Percentiles rank a stretch among this genome's conserved stretches.
Evolutionary conservation across 2,329 filamentous ascomycete genomes (phyloP).

Genomic region (Cercospora zeina): DNA sequence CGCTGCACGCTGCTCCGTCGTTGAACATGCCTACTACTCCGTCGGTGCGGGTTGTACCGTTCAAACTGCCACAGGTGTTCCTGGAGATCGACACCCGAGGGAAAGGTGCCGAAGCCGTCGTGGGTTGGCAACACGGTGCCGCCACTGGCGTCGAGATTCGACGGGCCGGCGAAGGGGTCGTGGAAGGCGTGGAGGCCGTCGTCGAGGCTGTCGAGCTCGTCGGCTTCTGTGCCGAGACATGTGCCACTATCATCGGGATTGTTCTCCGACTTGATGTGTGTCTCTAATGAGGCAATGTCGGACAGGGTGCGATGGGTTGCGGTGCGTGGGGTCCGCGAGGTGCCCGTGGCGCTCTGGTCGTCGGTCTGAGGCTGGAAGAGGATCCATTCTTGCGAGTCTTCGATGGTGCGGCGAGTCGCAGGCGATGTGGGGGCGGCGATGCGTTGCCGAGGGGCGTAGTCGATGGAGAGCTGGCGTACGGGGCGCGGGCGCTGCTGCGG

Average conservation of each 20-base stretch:
- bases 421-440: constrained; percentile 37
- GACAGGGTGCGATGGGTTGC: constrained; percentile 66
- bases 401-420: constrained; percentile 51
- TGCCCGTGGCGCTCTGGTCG: constrained; percentile 65
- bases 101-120: constrained; percentile 87
- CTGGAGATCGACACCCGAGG: constrained; percentile 59
- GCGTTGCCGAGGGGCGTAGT: constrained; percentile 21
- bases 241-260: constrained; percentile 49
- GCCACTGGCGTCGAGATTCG: constrained; percentile 56
- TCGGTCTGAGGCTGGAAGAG: constrained; percentile 73
- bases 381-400: constrained; percentile 91
- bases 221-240: constrained; percentile 46
- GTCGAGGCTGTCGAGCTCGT: constrained; percentile 80
- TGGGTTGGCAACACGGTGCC: constrained; percentile 81
- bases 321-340: constrained; percentile 65
- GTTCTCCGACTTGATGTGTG: constrained; percentile 59
- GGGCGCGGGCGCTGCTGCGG: constrained; percentile 29
- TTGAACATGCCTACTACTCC: constrained; percentile 53
- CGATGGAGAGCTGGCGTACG: constrained; percentile 25
- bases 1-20: constrained; percentile 60
- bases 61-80: constrained; percentile 90
- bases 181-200: constrained; percentile 88
- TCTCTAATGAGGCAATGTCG: constrained; percentile 77
- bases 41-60: constrained; percentile 71
- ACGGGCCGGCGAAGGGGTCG: constrained; percentile 54